Base-by-base conservation (phyloP, 257 asterid species). In the Solanum ossicruentum region DNA sequence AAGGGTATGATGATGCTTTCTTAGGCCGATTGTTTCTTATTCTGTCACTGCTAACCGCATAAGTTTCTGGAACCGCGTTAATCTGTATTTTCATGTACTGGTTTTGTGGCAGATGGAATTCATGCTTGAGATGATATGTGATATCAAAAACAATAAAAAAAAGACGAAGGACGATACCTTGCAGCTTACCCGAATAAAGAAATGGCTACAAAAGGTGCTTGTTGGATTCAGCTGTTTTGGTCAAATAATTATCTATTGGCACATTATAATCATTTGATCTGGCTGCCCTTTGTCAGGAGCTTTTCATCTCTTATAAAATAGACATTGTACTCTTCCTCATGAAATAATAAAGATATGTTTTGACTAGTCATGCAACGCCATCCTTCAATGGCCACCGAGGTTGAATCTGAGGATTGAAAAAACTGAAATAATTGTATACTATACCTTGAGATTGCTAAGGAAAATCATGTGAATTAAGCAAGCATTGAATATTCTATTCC, bases 61-160 rank as follows among this genome's bases (percentile, higher is more conserved):
- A 51, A 26, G 28, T 16, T 77, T 77, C 47, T 77, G 47, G 82
- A 51, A 78, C 26, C 11, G n/a, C 7, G 15, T 52, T 78, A 52
- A 78, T 78, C 47, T 78, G 15, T 78, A 78, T 78, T 16, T 78
- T 5, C 21, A 36, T 26, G 2, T 57, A 28, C 56, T 84, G 45
- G 60, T 54, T 58, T 86, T 87, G 88, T 60, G 87, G 89, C 93
- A 97, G 98, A 93, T 97, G 97, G 97, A 92, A 86, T 95, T 95
- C 88, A 95, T 97, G 98, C 90, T 97, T 84, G 98, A 95, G 85
- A 92, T 94, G 28, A 93, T 97, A 88, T 93, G 92, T 43, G 99
- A 97, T 79, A 94, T 97, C 71, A 97, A 97, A 92, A 97, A 97
- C 98, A 97, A 97, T 80, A 97, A 92, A 86, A 90, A 89, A 85